phyloP scores from a whole-genome alignment of 441 rosid species.

The Cnidoscolus chayamansa region DNA sequence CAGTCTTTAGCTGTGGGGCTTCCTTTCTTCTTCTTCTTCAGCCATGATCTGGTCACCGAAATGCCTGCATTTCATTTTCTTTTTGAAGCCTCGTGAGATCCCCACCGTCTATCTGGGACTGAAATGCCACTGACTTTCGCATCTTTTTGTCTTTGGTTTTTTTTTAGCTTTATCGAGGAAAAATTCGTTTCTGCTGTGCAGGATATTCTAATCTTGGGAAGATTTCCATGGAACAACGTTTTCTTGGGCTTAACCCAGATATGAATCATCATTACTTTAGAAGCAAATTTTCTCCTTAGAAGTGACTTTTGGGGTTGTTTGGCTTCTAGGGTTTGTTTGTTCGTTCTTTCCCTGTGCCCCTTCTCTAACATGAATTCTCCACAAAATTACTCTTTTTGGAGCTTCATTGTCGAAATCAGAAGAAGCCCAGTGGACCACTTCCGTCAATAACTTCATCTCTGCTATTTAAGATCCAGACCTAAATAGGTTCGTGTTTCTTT shows the following conservation, averaged over 20 bases:
- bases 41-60: constrained; percentile 28
- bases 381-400: constrained; percentile 18
- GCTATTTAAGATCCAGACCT: background rate
- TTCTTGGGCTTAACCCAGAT: constrained; percentile 7
- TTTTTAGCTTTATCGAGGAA: background rate
- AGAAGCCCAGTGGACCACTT: constrained; percentile 24
- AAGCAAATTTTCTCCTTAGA: background rate
- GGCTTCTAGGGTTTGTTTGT: constrained; percentile 21
- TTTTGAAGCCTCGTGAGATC: background rate
- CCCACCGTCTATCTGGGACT: constrained; percentile 9
- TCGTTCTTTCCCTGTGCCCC: background rate
- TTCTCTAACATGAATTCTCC: constrained; percentile 25
- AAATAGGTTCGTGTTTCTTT: constrained; percentile 15
- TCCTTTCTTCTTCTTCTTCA: constrained; percentile 21
- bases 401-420: constrained; percentile 31
- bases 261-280: constrained; percentile 4
- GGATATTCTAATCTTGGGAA: constrained; percentile 17
- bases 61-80: constrained; percentile 13
- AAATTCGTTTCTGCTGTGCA: constrained; percentile 9
- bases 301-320: constrained; percentile 14
- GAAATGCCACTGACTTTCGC: constrained; percentile 20
- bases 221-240: background rate
- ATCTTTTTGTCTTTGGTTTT: constrained; percentile 18
- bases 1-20: background rate
- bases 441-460: constrained; percentile 17